Evolutionary conservation across 75 land plant genomes (phyloP).

Genomic region (Pinus taeda): DNA sequence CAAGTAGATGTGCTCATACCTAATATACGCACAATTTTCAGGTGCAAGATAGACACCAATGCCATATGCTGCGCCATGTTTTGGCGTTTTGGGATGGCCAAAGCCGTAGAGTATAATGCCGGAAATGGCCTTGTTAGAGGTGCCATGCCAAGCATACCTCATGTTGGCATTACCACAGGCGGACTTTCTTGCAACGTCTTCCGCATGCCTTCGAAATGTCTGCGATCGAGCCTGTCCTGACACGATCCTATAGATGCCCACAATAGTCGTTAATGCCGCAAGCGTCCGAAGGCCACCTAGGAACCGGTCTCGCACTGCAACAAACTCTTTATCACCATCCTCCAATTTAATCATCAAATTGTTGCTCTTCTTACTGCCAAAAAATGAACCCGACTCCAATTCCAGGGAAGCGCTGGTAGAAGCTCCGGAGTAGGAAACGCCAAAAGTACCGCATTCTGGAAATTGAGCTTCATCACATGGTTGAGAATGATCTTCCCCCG

Average conservation of each 20-base stretch:
- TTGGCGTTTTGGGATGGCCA: slow-evolving; percentile 7
- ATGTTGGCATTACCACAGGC: slow-evolving; percentile 14
- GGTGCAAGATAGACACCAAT: slow-evolving; percentile 18
- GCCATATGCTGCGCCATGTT: slow-evolving; percentile 13
- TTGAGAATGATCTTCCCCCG: neutral
- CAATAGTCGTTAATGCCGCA: slow-evolving; percentile 9
- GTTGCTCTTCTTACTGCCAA: slow-evolving; percentile 15
- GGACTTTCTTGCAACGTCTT: neutral
- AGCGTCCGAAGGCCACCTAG: slow-evolving; percentile 15
- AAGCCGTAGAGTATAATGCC: slow-evolving; percentile 14
- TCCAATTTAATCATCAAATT: slow-evolving; percentile 17
- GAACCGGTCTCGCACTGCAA: slow-evolving; percentile 10
- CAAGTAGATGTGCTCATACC: neutral
- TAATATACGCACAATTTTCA: neutral
- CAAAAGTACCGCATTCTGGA: neutral
- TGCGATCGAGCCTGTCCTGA: slow-evolving; percentile 12
- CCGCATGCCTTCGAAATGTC: slow-evolving; percentile 13
- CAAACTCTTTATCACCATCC: slow-evolving; percentile 15
- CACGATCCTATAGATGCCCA: slow-evolving; percentile 13
- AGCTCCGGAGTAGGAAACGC: neutral
- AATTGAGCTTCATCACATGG: neutral
- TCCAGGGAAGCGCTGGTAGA: neutral
- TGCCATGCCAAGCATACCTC: slow-evolving; percentile 14
- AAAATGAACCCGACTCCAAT: slow-evolving; percentile 10
- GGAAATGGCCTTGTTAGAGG: slow-evolving; percentile 2